Conservation (phyloP, 805 yeast species). For the Sugiyamaella mastotermitis region DNA sequence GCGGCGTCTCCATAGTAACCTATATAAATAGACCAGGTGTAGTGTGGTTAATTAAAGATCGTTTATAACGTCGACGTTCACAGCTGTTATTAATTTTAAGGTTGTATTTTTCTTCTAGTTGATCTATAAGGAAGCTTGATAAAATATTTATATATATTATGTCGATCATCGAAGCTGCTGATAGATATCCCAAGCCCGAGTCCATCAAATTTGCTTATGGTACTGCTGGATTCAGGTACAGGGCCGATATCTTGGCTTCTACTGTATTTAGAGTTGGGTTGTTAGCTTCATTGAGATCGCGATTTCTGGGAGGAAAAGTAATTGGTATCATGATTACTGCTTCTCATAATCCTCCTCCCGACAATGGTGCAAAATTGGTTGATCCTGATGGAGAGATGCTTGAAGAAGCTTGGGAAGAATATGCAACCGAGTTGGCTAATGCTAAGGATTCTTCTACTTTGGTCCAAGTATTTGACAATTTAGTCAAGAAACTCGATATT, state of each 20-base stretch:
- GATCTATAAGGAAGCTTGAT: too few species aligned
- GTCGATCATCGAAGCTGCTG: not conserved
- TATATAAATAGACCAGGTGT: too few species aligned
- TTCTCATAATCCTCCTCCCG: constrained; percentile 87
- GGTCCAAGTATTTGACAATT: constrained; percentile 31
- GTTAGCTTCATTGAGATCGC: constrained; percentile 78
- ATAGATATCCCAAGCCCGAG: constrained; percentile 43
- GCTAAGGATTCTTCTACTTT: constrained; percentile 44
- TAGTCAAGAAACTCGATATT: constrained; percentile 41
- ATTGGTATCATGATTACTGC: constrained; percentile 98
- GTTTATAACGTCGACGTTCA: too few species aligned
- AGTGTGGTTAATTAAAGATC: too few species aligned
- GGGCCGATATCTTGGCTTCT: constrained; percentile 63
- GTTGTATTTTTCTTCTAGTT: too few species aligned
- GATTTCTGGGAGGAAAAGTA: constrained; percentile 55
- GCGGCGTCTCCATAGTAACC: too few species aligned
- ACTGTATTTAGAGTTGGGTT: constrained; percentile 81
- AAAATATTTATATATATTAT: too few species aligned
- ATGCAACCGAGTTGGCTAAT: constrained; percentile 79
- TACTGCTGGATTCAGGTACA: constrained; percentile 94
- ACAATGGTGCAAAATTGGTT: constrained; percentile 89
- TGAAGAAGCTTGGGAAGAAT: constrained; percentile 72
- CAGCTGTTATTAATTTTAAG: too few species aligned
- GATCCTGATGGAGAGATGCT: constrained; percentile 93
- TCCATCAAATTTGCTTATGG: constrained; percentile 60